Evolutionary conservation across 495 filamentous ascomycete species (phyloP).

Genomic region (Geoglossum glabrum): DNA sequence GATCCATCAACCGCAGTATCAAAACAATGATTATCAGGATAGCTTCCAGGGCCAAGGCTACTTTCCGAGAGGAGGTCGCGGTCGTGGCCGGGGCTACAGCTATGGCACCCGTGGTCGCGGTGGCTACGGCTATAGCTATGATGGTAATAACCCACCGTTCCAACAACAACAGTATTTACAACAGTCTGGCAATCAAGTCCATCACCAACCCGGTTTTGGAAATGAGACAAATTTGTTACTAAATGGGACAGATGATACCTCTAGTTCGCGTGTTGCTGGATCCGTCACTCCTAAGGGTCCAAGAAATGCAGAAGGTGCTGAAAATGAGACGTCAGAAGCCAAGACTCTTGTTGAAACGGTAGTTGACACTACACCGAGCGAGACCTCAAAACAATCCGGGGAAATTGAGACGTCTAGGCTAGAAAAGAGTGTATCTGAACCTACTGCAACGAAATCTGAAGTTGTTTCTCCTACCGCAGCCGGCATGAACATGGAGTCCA

Average conservation of each 20-base stretch:
- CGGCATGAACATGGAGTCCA: background rate
- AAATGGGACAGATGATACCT: constrained; percentile 1
- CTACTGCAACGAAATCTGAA: background rate
- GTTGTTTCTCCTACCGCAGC: background rate
- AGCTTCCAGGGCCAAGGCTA: constrained; percentile 36
- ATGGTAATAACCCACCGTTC: constrained; percentile 21
- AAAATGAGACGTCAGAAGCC: constrained; percentile 1
- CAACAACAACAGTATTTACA: constrained; percentile 16
- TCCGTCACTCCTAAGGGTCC: background rate
- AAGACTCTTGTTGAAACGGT: constrained; percentile 1
- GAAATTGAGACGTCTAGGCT: background rate
- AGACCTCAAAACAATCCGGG: background rate
- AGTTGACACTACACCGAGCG: background rate
- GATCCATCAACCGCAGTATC: constrained; percentile 32
- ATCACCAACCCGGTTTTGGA: background rate
- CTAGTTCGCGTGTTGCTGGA: background rate
- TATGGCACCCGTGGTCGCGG: constrained; percentile 33
- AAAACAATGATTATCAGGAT: constrained; percentile 39
- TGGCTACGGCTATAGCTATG: constrained; percentile 25
- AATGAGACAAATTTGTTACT: background rate
- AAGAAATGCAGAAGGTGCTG: background rate
- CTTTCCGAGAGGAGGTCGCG: constrained; percentile 33
- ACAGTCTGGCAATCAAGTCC: background rate
- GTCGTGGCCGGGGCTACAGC: constrained; percentile 41
- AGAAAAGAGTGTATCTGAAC: constrained; percentile 1